These are phyloP conservation scores for Deinandra increscens DNA, from an alignment of 129 eudicot species.

Conservation along the genomic window DNA sequence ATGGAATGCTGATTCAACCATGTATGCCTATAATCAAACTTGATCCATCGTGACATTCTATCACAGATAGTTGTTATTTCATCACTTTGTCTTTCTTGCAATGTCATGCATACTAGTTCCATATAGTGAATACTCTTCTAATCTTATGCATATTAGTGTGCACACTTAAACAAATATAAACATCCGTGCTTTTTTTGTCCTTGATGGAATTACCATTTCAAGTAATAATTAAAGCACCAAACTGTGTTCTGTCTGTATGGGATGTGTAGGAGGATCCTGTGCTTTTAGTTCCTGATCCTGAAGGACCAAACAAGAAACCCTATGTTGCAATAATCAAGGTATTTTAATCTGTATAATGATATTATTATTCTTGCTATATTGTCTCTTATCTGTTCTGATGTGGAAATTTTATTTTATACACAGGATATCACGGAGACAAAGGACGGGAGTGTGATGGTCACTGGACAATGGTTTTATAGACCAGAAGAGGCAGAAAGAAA, in stretches of 20 bases:
- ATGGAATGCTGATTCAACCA: conserved; percentile 10
- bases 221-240: neutral
- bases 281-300: conserved; percentile 71
- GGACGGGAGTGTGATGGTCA: conserved; percentile 62
- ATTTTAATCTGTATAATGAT: neutral
- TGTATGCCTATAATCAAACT: conserved; percentile 2
- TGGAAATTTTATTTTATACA: neutral
- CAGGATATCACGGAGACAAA: conserved; percentile 72
- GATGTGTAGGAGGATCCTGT: conserved; percentile 89
- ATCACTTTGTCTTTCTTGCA: conserved; percentile 9
- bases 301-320: conserved; percentile 61
- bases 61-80: neutral
- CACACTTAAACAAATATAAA: neutral
- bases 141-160: neutral
- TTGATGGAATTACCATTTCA: neutral
- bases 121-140: neutral
- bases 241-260: conserved; percentile 19
- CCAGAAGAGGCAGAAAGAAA: conserved; percentile 95
- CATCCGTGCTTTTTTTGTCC: neutral
- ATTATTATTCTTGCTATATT: neutral
- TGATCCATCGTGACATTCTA: conserved; percentile 1
- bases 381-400: conserved; percentile 16
- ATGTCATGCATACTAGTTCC: neutral
- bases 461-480: conserved; percentile 96
- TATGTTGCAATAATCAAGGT: conserved; percentile 97